These are phyloP conservation scores for Daldinia grandis DNA, from an alignment of 495 filamentous ascomycete genomes.

Conservation along the genomic window DNA sequence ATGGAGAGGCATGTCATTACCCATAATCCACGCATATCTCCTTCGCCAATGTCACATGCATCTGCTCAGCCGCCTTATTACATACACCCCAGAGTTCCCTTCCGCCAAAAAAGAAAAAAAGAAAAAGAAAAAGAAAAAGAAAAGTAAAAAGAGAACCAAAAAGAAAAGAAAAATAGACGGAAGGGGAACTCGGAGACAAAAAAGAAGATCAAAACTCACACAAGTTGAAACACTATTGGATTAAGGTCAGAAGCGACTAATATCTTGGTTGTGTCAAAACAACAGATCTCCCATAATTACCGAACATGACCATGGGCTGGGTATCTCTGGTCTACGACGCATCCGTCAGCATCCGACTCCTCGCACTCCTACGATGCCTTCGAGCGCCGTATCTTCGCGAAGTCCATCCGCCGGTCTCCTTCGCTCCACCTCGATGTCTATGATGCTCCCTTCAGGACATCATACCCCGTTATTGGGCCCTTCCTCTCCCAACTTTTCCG, in stretches of 20 bases:
- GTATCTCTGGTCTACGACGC: constrained; percentile 82
- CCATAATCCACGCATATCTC: constrained; percentile 23
- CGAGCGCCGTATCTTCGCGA: constrained; percentile 63
- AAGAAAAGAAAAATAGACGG: constrained; percentile 3
- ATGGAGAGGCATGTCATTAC: constrained; percentile 23
- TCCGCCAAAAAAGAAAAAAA: constrained; percentile 1
- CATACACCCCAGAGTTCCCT: constrained; percentile 5
- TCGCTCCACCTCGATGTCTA: constrained; percentile 69
- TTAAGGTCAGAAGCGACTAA: constrained; percentile 35
- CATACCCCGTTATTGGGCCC: constrained; percentile 63
- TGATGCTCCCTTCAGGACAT: constrained; percentile 54
- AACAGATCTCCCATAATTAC: constrained; percentile 61
- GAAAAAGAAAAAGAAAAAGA: constrained; percentile 5
- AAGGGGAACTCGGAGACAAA: constrained; percentile 6
- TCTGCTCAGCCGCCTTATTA: constrained; percentile 39
- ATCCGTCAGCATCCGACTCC: constrained; percentile 81
- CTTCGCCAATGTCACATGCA: constrained; percentile 24
- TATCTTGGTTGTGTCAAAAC: constrained; percentile 27
- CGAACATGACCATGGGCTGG: constrained; percentile 66
- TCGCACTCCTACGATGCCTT: constrained; percentile 71
- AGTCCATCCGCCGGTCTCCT: constrained; percentile 67
- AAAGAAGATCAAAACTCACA: constrained; percentile 13
- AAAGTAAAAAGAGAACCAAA: constrained; percentile 1
- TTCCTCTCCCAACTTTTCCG: constrained; percentile 76
- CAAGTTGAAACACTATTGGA: constrained; percentile 11